These are phyloP conservation scores for Sclerospora graminicola DNA, from an alignment of 352 stramenopile species.

Conservation along the genomic window DNA sequence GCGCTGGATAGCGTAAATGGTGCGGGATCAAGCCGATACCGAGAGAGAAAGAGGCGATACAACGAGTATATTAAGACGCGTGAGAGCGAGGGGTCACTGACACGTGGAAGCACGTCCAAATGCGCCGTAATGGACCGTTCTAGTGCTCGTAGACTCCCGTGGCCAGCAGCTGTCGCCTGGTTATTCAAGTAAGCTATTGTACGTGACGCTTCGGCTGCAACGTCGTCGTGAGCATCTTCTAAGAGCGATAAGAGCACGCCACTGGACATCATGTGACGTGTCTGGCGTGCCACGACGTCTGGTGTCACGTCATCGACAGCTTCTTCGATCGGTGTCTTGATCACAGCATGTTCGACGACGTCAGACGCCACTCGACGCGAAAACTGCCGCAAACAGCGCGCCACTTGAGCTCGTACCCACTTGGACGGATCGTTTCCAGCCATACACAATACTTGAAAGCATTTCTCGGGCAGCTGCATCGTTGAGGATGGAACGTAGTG, in stretches of 20 bases:
- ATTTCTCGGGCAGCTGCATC: constrained; percentile 26
- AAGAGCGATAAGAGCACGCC: constrained; percentile 47
- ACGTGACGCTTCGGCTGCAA: constrained; percentile 35
- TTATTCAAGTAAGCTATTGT: constrained; percentile 31
- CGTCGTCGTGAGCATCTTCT: constrained; percentile 33
- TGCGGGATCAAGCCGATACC: constrained; percentile 8
- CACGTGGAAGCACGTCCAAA: constrained; percentile 33
- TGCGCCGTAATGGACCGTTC: constrained; percentile 39
- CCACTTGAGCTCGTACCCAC: constrained; percentile 30
- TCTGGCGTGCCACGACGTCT: constrained; percentile 27
- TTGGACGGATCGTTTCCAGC: constrained; percentile 21
- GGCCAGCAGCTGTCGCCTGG: constrained; percentile 4
- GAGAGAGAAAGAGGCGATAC: constrained; percentile 14
- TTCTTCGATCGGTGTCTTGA: constrained; percentile 48
- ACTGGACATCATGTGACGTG: constrained; percentile 48
- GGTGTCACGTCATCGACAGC: constrained; percentile 27
- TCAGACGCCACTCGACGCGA: constrained; percentile 8
- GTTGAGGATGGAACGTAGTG: constrained; percentile 15
- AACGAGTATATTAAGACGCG: constrained; percentile 22
- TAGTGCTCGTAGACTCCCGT: constrained; percentile 26
- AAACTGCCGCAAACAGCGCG: constrained; percentile 25
- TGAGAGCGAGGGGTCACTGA: constrained; percentile 3
- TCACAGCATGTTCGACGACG: constrained; percentile 30
- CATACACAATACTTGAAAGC: constrained; percentile 38
- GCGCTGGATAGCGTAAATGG: constrained; percentile 14